Evolutionary conservation across 164 flowering plant species (phyloP), one percentile per base, ranked within the genome.

Genomic region (Nymphaea colorata): DNA sequence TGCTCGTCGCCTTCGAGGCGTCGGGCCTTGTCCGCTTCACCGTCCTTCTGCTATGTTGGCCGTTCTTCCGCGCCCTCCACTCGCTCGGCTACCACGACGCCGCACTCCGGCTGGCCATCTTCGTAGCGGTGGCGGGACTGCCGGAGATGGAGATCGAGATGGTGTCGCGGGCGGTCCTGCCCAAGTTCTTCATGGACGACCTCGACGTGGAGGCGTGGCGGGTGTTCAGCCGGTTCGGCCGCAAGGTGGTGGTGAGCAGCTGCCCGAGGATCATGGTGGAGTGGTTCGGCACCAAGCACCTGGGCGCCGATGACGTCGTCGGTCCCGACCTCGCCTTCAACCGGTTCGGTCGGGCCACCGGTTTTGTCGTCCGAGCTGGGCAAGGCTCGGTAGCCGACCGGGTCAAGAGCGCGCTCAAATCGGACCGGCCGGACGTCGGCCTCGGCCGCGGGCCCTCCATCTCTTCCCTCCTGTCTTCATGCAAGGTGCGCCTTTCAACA

Each of bases 171-270:
- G 99, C 99, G 0, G 99, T 95, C 18, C 69, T 91, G 75, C 99
- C 99, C 3, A 95, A 95, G 89, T 95, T 95, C 76, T 95, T 76
- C 67, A 81, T 86, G 86, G 97, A 90, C 67, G 97, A 90, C 51
- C 18, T 91, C 25, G 82, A 86, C 66, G 75, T 88, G 84, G 86
- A 85, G 62, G 92, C 90, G 0, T 92, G 94, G 94, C 79, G 78
- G 65, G 83, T 81, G 44, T 90, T 87, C 69, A 82, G 82, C 72
- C 73, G 78, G 8, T 79, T 43, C 62, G 85, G 82, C 3, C 86
- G 74, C 75, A 83, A 87, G 61, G 83, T 88, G 55, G 91, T 91
- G 64, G 93, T 90, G 76, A 95, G 87, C 2, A 80, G 70, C 64
- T 80, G 68, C 65, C 98, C 97, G 1, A 84, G 83, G 72, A 66